Evolutionary conservation across 345 rosid species (phyloP).

Genomic region (Salix exigua): DNA sequence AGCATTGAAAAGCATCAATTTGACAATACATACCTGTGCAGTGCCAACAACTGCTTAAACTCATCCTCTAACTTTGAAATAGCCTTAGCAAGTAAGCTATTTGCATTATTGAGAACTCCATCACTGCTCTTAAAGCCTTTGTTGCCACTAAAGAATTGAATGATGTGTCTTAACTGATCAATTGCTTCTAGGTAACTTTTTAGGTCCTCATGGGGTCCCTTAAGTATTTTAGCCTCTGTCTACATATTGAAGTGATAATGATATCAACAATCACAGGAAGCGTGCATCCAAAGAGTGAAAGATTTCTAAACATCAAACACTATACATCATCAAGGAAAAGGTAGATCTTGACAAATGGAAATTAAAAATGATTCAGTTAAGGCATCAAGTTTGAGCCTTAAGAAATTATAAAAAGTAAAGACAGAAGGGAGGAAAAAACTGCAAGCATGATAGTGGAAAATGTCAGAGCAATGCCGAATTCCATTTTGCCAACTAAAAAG

Average conservation of each 20-base stretch:
- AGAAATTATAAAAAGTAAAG: neutral
- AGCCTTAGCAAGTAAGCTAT: slow-evolving; percentile 78
- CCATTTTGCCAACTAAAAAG: neutral
- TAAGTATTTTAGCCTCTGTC: slow-evolving; percentile 93
- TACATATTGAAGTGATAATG: slow-evolving; percentile 33
- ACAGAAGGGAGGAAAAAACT: neutral
- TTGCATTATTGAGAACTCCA: slow-evolving; percentile 63
- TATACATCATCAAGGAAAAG: neutral
- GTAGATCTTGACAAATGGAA: neutral
- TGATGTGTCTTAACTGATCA: slow-evolving; percentile 73
- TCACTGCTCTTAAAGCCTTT: slow-evolving; percentile 73
- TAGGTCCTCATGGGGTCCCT: slow-evolving; percentile 91
- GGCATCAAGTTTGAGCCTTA: neutral
- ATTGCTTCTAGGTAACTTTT: slow-evolving; percentile 89
- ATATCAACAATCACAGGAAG: slow-evolving; percentile 14
- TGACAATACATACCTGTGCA: slow-evolving; percentile 63
- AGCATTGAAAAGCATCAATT: neutral
- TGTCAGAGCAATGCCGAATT: neutral
- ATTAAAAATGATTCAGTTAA: neutral
- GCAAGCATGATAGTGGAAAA: neutral
- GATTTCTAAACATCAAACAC: neutral
- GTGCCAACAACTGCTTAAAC: slow-evolving; percentile 70
- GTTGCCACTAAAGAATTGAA: slow-evolving; percentile 60
- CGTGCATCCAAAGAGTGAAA: neutral
- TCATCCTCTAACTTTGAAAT: slow-evolving; percentile 92